Base-by-base conservation (phyloP, 192 early-diverging fungal species). In the Coemansia sp. region DNA sequence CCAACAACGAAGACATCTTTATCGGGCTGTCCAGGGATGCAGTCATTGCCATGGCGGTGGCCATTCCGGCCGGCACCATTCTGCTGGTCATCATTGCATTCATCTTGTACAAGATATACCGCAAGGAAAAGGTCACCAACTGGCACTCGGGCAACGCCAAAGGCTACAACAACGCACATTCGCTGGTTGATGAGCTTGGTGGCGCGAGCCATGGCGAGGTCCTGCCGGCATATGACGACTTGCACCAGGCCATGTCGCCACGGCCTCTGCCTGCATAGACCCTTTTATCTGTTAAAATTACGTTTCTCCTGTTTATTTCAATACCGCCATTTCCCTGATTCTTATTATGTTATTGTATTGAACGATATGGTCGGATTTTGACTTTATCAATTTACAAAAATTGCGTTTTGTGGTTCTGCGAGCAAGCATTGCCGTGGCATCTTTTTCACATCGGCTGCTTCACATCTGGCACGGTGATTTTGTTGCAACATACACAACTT, bases 31-130 rank as follows among this genome's bases (percentile, higher is more conserved):
- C 62, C 32, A 64, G 41, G 37, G 32, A 41, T 10, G 62, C 72
- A 1, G 50, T 59, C 15, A 63, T 74, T 25, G 72, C 72, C 2
- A 53, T 74, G 29, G 51, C 41, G 2, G 72, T 74, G 41, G 37
- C 61, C 22, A 60, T 65, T 10, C 66, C 72, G 11, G 17, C 64
- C 6, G 51, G 57, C 3, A 49, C 64, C 9, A 68, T 74, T 2
- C 21, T 62, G 29, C 8, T 67, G 27, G 62, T 56, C 19, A 8
- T 53, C n/a, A 38, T 63, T 11, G 51, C 23, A 9, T 74, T 60
- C 21, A 12, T 74, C 5, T 37, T 64, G 39, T 65, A 60, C 39
- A 43, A 51, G 19, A 67, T 41, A 19, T 54, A 62, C 23, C 53
- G 61, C 21, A 56, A 53, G 27, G 51, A 49, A 47, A 12, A 35